A percentile compares a stretch with the other conserved stretches of the same genome.
These are phyloP conservation scores for Trifolium pratense DNA, from an alignment of 306 rosid species.

Conservation along the genomic window DNA sequence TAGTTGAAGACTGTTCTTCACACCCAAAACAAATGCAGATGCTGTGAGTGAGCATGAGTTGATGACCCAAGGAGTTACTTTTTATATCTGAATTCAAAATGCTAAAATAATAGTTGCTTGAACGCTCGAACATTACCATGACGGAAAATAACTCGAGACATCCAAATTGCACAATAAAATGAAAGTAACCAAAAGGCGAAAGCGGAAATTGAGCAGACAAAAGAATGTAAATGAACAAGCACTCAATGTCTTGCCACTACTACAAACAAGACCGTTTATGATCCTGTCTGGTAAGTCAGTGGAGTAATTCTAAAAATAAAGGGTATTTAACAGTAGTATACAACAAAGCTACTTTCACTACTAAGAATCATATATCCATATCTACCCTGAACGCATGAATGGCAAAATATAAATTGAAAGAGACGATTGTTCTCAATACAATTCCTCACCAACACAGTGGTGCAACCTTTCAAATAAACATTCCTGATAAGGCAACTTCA, in stretches of 20 bases:
- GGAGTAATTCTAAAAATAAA: slow-evolving; percentile 26
- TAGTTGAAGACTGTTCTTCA: background rate
- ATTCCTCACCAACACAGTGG: slow-evolving; percentile 36
- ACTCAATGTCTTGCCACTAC: slow-evolving; percentile 47
- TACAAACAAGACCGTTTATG: slow-evolving; percentile 41
- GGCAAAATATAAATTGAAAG: slow-evolving; percentile 34
- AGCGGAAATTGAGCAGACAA: background rate
- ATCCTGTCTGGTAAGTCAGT: slow-evolving; percentile 33
- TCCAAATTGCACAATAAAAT: slow-evolving; percentile 14
- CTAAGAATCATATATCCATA: slow-evolving; percentile 45
- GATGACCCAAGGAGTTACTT: too few relatives aligned
- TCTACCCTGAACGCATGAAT: slow-evolving; percentile 39
- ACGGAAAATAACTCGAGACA: background rate
- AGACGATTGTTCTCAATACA: slow-evolving; percentile 21
- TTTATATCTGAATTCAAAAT: background rate
- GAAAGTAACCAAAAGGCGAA: background rate
- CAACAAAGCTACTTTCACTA: slow-evolving; percentile 52
- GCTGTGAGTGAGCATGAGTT: background rate
- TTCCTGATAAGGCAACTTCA: slow-evolving; percentile 22
- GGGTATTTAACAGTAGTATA: slow-evolving; percentile 46
- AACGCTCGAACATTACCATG: background rate
- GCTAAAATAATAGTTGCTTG: slow-evolving; percentile 3
- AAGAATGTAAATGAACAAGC: slow-evolving; percentile 46
- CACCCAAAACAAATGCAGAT: background rate
- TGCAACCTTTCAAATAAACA: slow-evolving; percentile 30